These are phyloP conservation scores for Quercus ilex DNA, from an alignment of 306 rosid genomes.

Conservation along the genomic window DNA sequence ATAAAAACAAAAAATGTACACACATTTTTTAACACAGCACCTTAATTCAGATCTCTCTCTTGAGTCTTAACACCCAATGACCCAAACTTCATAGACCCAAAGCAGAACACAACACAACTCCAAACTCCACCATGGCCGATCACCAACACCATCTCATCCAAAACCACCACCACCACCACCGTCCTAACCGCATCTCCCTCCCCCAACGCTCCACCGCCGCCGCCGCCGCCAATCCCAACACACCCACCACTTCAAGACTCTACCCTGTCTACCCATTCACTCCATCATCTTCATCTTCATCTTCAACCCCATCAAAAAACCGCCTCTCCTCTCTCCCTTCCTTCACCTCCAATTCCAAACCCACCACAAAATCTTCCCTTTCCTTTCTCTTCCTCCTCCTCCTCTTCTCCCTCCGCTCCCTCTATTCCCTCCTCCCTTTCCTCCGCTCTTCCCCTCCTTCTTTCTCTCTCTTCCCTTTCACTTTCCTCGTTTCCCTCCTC, in stretches of 20 bases:
- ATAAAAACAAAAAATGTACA: no score
- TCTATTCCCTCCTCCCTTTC: slow-evolving; percentile 69
- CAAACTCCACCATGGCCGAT: slow-evolving; percentile 53
- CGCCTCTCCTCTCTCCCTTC: slow-evolving; percentile 45
- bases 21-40: no score
- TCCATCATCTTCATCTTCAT: slow-evolving; percentile 47
- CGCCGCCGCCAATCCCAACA: background rate
- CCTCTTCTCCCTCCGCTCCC: slow-evolving; percentile 70
- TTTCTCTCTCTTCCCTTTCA: slow-evolving; percentile 64
- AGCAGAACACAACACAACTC: background rate
- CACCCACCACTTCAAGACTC: slow-evolving; percentile 28
- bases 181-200: slow-evolving; percentile 74
- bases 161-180: slow-evolving; percentile 47
- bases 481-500: slow-evolving; percentile 68
- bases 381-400: slow-evolving; percentile 66
- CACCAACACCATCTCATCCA: slow-evolving; percentile 30
- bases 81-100: background rate
- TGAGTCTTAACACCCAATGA: no score
- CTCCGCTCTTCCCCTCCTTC: slow-evolving; percentile 84
- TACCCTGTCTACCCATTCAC: slow-evolving; percentile 47
- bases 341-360: slow-evolving; percentile 37
- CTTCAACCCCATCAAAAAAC: slow-evolving; percentile 67
- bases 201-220: slow-evolving; percentile 46
- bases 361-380: slow-evolving; percentile 43
- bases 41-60: background rate